A percentile compares a stretch with the other conserved stretches of the same genome.
Evolutionary conservation across 768 basidiomycete genomes (phyloP).

Genomic region (Mycena metata): DNA sequence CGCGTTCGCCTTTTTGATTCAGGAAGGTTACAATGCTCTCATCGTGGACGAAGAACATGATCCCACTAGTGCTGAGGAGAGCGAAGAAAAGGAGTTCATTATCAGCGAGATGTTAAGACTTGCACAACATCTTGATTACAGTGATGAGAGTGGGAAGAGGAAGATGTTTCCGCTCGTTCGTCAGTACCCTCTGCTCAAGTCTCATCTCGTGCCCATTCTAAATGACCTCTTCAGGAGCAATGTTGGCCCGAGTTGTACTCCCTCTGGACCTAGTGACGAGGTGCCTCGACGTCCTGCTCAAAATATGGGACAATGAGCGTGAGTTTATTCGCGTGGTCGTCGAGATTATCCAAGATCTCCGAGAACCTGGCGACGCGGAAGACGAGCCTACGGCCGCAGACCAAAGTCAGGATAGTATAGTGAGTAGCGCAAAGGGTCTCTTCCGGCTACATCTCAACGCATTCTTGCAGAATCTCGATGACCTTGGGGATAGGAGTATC

Average conservation of each 20-base stretch:
- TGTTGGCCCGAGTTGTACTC: conserved; percentile 80
- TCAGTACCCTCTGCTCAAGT: conserved; percentile 54
- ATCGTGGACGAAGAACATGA: conserved; percentile 42
- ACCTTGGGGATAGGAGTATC: conserved; percentile 45
- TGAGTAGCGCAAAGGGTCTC: conserved; percentile 23
- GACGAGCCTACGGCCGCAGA: conserved; percentile 55
- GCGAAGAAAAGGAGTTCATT: conserved; percentile 73
- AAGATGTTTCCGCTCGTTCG: conserved; percentile 91
- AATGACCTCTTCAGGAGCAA: conserved; percentile 66
- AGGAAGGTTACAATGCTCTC: conserved; percentile 74
- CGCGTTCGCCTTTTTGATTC: conserved; percentile 80
- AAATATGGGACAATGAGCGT: conserved; percentile 78
- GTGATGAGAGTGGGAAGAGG: conserved; percentile 90
- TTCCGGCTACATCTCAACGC: not conserved
- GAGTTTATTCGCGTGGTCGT: conserved; percentile 92
- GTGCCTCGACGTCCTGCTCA: conserved; percentile 87
- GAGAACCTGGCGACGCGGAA: conserved; percentile 62
- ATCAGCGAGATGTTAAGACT: conserved; percentile 87
- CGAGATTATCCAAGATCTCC: conserved; percentile 86
- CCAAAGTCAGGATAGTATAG: conserved; percentile 34
- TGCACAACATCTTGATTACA: conserved; percentile 87
- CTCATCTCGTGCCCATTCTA: conserved; percentile 11
- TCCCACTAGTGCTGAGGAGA: conserved; percentile 53
- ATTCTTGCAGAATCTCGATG: conserved; percentile 28
- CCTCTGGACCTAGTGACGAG: conserved; percentile 77